A percentile compares a stretch with the other conserved stretches of the same genome.
phyloP scores from a whole-genome alignment of 768 basidiomycete genomes.

The Boletus tylopilopsis region DNA sequence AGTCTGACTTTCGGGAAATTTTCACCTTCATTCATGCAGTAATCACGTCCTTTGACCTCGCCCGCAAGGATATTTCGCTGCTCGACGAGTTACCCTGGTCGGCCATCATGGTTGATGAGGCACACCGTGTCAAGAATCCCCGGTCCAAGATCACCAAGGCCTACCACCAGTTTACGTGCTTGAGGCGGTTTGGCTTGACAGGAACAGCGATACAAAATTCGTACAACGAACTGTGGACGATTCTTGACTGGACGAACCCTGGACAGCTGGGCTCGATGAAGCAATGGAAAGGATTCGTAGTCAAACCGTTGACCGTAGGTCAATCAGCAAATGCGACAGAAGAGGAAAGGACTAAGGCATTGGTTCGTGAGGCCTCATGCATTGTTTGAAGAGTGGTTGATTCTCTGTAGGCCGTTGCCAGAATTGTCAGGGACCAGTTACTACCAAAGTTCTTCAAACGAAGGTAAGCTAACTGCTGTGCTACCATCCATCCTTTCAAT shows the following conservation, averaged over 20 bases:
- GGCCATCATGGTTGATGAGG: conserved; percentile 83
- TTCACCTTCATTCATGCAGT: too few species aligned
- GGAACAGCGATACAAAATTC: conserved; percentile 85
- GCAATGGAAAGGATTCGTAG: conserved; percentile 77
- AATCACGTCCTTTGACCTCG: conserved; percentile 75
- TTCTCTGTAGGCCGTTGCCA: conserved; percentile 49
- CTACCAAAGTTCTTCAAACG: conserved; percentile 83
- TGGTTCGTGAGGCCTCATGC: conserved; percentile 33
- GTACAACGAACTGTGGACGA: conserved; percentile 88
- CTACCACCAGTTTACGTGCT: conserved; percentile 65
- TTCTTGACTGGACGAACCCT: conserved; percentile 90
- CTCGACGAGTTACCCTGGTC: conserved; percentile 70
- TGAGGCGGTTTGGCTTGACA: conserved; percentile 78
- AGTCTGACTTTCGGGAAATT: too few species aligned
- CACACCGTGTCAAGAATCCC: conserved; percentile 84
- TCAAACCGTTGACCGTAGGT: conserved; percentile 60
- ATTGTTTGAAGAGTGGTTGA: background rate
- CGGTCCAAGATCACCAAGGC: conserved; percentile 61
- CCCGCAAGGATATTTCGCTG: conserved; percentile 63
- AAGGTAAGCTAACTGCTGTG: conserved; percentile 42
- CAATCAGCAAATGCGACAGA: conserved; percentile 65
- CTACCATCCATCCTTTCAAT: background rate
- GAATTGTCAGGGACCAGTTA: conserved; percentile 58
- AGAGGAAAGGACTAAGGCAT: conserved; percentile 53
- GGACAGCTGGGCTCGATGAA: conserved; percentile 64